These are phyloP conservation scores for Cryptomeria japonica DNA, from an alignment of 75 land plant species.

Conservation along the genomic window DNA sequence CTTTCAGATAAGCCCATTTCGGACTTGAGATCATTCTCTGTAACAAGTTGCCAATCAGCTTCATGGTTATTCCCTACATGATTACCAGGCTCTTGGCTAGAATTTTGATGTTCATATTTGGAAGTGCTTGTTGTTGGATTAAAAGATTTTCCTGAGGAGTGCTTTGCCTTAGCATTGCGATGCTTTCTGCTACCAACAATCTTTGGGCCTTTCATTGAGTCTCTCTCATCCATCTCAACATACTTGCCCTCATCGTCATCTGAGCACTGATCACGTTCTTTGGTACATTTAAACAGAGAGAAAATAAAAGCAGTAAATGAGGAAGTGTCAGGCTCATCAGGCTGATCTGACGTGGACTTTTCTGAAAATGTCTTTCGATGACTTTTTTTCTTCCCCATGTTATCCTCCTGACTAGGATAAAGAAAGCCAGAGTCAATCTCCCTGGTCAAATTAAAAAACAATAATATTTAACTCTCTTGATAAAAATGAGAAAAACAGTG, in stretches of 20 bases:
- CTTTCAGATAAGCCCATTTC: constrained; percentile 14
- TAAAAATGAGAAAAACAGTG: not conserved
- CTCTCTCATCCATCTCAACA: constrained; percentile 14
- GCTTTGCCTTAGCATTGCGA: constrained; percentile 44
- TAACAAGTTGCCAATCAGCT: constrained; percentile 28
- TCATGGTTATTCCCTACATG: constrained; percentile 15
- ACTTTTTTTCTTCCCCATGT: constrained; percentile 14
- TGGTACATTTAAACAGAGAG: constrained; percentile 54
- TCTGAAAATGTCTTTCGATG: constrained; percentile 15
- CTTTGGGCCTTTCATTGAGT: constrained; percentile 17
- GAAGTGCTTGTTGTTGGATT: constrained; percentile 31
- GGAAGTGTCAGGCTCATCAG: constrained; percentile 68
- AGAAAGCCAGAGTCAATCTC: constrained; percentile 1
- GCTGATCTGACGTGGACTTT: constrained; percentile 14
- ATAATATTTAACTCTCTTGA: not conserved
- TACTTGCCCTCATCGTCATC: constrained; percentile 15
- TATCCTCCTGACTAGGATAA: constrained; percentile 19
- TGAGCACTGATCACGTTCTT: constrained; percentile 15
- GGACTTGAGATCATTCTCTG: constrained; percentile 32
- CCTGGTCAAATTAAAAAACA: not conserved
- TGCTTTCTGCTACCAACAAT: constrained; percentile 29
- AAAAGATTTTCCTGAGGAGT: constrained; percentile 31
- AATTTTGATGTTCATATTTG: constrained; percentile 6
- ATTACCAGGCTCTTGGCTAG: constrained; percentile 21
- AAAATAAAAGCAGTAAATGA: constrained; percentile 62